A percentile compares a stretch with the other conserved stretches of the same genome.
These are phyloP conservation scores for Saccharomycopsis schoenii DNA, from an alignment of 805 yeast genomes.

Conservation along the genomic window DNA sequence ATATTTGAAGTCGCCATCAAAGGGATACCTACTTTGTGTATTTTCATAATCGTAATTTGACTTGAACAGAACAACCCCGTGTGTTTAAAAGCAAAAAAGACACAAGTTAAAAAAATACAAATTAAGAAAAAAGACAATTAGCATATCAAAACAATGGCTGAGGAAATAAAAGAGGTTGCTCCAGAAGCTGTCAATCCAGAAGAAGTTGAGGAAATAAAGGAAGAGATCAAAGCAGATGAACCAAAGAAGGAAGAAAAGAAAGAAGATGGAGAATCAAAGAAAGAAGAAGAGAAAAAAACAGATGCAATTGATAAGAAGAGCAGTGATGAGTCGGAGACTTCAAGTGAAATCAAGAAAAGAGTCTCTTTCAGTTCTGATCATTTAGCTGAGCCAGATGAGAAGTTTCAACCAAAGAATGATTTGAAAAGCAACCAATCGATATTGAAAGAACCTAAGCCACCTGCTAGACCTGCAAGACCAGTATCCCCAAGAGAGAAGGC, in stretches of 20 bases:
- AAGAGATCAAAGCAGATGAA: conserved; percentile 8
- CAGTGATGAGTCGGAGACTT: not conserved
- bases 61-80: too few species aligned
- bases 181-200: not conserved
- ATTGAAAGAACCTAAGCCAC: conserved; percentile 25
- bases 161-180: not conserved
- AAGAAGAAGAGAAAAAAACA: conserved; percentile 10
- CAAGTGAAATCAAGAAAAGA: conserved; percentile 10
- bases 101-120: too few species aligned
- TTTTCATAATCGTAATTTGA: too few species aligned
- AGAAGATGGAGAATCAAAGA: not conserved
- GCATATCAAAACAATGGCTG: not conserved
- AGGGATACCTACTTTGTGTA: too few species aligned
- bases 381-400: conserved; percentile 18
- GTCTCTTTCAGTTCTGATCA: conserved; percentile 21
- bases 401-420: conserved; percentile 7
- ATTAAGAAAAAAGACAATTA: too few species aligned
- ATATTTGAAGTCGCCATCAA: not conserved
- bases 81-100: too few species aligned
- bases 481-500: conserved; percentile 47
- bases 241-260: conserved; percentile 8
- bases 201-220: not conserved
- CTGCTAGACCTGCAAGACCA: conserved; percentile 51
- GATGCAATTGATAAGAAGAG: not conserved
- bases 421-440: conserved; percentile 11